phyloP scores from a whole-genome alignment of 129 eudicot genomes.

The Centrapalus pauciflorus region DNA sequence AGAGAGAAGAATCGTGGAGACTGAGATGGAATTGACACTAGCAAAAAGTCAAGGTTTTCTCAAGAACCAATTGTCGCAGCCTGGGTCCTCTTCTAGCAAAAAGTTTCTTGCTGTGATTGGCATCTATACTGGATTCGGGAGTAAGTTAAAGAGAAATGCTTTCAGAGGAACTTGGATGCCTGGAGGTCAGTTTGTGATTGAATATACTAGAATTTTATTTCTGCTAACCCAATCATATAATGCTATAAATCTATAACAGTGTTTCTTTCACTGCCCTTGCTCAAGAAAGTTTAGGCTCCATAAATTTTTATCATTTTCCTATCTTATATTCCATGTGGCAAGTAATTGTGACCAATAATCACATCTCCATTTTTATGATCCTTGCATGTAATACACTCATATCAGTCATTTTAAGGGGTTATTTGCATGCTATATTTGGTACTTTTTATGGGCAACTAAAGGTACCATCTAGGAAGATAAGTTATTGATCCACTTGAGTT shows the following conservation, averaged over 20 bases:
- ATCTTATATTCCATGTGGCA: background rate
- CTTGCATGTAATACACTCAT: background rate
- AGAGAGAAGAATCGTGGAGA: slow-evolving; percentile 80
- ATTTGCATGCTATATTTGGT: background rate
- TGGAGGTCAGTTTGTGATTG: slow-evolving; percentile 36
- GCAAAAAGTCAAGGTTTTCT: slow-evolving; percentile 93
- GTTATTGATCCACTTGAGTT: background rate
- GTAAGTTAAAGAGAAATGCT: slow-evolving; percentile 54
- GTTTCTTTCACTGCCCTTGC: background rate
- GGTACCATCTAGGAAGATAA: too few species aligned
- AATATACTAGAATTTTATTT: background rate
- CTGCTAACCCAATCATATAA: background rate
- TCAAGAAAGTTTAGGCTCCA: background rate
- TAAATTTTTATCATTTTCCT: background rate
- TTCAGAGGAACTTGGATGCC: slow-evolving; percentile 85
- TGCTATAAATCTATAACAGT: background rate
- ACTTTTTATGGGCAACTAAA: background rate
- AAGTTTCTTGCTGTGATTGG: slow-evolving; percentile 80
- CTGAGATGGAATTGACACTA: slow-evolving; percentile 85
- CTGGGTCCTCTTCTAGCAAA: slow-evolving; percentile 41
- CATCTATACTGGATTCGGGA: slow-evolving; percentile 86
- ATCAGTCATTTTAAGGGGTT: background rate
- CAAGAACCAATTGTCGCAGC: slow-evolving; percentile 35
- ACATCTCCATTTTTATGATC: background rate
- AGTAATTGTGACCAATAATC: background rate